Base-by-base conservation (phyloP, 2,329 filamentous ascomycete genomes). In the Alternaria triticina region DNA sequence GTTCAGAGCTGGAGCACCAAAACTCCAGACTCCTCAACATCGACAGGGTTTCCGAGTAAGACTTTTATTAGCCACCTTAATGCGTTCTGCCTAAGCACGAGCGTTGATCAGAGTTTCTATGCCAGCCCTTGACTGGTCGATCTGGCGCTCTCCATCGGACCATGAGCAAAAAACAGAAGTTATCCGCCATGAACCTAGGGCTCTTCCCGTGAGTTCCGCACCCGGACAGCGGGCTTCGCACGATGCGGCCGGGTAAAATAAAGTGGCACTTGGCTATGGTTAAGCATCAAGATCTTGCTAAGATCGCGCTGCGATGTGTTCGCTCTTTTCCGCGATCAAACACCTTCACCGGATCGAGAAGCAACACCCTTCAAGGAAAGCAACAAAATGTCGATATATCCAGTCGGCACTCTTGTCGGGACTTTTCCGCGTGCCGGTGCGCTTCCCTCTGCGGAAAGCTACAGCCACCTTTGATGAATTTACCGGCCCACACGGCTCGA, bases 401-500 rank as follows among this genome's bases (percentile, higher is more conserved):
- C 49, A 52, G n/a, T 20, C 36, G 20, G 49, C 15, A 40, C 20
- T 36, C 20, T 10, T 52, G 6, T 23, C 13, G 6, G 49, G 17
- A 36, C 2, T n/a, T 47, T 22, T 13, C 13, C n/a, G 20, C 11
- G 47, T 20, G 27, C 27, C 27, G 27, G n/a, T 40, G 20, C 23
- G 9, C 30, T 8, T 36, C 22, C 20, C 30, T 23, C 30, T 22
- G 49, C 40, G 20, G n/a, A 40, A 40, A 40, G 36, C 36, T 17
- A 40, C 36, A 40, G 49, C 28, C 49, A 40, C 17, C 17, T 52
- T 33, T 8, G 22, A 40, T 36, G 36, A 51, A 27, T 33, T 20
- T 11, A 17, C 17, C 27, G 50, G 27, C 59, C 47, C 57, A 64
- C 61, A 49, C 61, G 64, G 59, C 57, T 60, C 47, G 55, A 59